phyloP scores from a whole-genome alignment of 1,284 basidiomycete genomes.

The Vanrija humicola region DNA sequence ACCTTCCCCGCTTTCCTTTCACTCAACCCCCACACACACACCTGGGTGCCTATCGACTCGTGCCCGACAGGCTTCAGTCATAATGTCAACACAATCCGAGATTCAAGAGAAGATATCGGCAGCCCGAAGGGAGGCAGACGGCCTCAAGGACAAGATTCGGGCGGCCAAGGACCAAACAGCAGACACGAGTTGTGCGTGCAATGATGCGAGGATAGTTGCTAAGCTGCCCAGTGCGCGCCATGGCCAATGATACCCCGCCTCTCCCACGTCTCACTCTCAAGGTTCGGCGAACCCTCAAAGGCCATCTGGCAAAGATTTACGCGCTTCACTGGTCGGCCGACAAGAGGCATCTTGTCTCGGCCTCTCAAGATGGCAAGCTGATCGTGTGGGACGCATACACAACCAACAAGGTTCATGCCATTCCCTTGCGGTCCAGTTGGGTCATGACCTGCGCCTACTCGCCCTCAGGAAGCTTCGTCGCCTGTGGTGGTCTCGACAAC shows the following conservation, averaged over 20 bases:
- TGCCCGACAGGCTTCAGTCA: conserved; percentile 2
- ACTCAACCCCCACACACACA: neutral
- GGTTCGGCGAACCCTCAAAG: conserved; percentile 86
- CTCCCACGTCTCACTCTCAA: conserved; percentile 94
- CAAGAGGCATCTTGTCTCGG: conserved; percentile 93
- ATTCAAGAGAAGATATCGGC: conserved; percentile 93
- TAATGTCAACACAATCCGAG: conserved; percentile 59
- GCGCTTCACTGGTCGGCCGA: conserved; percentile 99
- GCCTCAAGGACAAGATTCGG: conserved; percentile 94
- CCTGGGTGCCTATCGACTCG: neutral
- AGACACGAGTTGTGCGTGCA: conserved; percentile 83
- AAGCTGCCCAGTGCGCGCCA: conserved; percentile 69
- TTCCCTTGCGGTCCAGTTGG: conserved; percentile 95
- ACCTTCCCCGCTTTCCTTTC: neutral
- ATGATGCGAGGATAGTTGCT: conserved; percentile 2
- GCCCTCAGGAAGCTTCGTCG: conserved; percentile 92
- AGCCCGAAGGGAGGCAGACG: conserved; percentile 92
- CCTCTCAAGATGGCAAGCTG: conserved; percentile 97
- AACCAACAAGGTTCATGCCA: conserved; percentile 98
- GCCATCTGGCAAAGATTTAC: conserved; percentile 98
- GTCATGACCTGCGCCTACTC: conserved; percentile 99
- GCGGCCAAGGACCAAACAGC: conserved; percentile 91
- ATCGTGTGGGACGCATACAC: conserved; percentile 99
- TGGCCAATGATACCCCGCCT: conserved; percentile 93
- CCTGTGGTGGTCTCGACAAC: conserved; percentile 98